Base-by-base conservation (phyloP, 176 grass and related monocot genomes). In the Pontederia crassipes region DNA sequence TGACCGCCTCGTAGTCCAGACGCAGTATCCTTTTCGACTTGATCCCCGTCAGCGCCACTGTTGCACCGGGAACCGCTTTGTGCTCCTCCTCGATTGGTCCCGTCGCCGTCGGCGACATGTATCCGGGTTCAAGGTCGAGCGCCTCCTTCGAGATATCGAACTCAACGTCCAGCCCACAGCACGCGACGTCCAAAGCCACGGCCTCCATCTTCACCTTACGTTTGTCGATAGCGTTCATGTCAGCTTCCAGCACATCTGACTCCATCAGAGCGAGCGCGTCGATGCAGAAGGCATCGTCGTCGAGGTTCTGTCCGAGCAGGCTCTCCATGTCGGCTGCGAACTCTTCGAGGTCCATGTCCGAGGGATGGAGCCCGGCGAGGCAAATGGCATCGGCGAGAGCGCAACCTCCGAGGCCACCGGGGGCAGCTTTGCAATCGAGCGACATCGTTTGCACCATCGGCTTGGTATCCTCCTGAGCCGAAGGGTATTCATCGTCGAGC, bases 301-400 rank as follows among this genome's bases (percentile, higher is more conserved):
- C 64, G 24, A 90, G 69, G 2, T 81, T 79, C 28, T 71, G 78
- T 49, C 74, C 89, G 52, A 98, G 93, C 17, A 98, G 71, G 64
- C 51, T 86, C 79, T 92, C 93, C 88, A 98, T 88, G 80, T 98
- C 82, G 3, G 84, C 82, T 0, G 82, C 87, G 65, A 98, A 98
- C 76, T 69, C 83, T n/a, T 69, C 77, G 3, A 98, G 79, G 28
- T 92, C 93, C 71, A 89, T 67, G 28, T 98, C 87, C 11, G 93
- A 81, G 47, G 82, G 75, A 46, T 79, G 76, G 67, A 83, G 88
- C 4, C 74, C 79, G 2, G 77, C 57, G 45, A 86, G 65, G 11
- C 67, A 74, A 9, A 77, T 80, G 12, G 52, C 28, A 12, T 26
- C 28, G 6, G 26, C 0, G 46, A 48, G 12, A 56, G 46, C 28